Evolutionary conservation across 805 yeast species (phyloP).

Genomic region (Lachancea meyersii): DNA sequence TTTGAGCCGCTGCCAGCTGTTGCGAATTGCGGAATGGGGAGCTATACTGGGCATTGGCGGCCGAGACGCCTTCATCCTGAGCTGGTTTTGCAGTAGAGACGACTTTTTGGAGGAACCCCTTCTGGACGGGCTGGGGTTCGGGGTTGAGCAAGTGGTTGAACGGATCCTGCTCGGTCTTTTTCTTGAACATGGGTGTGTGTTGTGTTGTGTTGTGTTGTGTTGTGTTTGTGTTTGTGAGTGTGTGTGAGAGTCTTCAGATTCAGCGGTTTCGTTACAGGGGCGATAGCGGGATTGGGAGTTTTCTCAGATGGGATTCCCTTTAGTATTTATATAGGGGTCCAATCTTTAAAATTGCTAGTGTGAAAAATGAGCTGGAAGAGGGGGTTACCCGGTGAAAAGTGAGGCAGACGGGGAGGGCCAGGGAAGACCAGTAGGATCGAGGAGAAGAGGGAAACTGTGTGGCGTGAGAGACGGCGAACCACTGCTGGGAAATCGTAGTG

Average conservation of each 20-base stretch:
- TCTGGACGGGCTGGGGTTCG: conserved; percentile 6
- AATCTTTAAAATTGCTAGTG: background rate
- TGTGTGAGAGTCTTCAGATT: background rate
- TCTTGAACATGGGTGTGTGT: conserved; percentile 5
- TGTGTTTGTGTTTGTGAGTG: background rate
- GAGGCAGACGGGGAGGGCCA: background rate
- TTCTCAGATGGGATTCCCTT: background rate
- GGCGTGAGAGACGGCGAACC: background rate
- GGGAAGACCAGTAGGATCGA: no score
- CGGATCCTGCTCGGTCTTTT: conserved; percentile 11
- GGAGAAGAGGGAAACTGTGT: background rate
- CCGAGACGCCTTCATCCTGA: background rate
- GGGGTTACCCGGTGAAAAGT: background rate
- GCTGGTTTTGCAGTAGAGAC: conserved; percentile 4
- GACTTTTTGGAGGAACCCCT: conserved; percentile 11
- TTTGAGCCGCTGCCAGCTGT: conserved; percentile 14
- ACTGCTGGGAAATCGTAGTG: no score
- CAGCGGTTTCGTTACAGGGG: background rate
- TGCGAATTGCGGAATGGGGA: conserved; percentile 19
- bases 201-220: background rate
- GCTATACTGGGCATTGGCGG: conserved; percentile 8
- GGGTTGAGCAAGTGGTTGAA: conserved; percentile 12
- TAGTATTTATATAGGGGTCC: background rate
- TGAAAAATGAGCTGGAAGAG: background rate
- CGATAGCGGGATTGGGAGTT: background rate